Evolutionary conservation across 2,329 filamentous ascomycete genomes (phyloP).

Genomic region (Scorias spongiosa): DNA sequence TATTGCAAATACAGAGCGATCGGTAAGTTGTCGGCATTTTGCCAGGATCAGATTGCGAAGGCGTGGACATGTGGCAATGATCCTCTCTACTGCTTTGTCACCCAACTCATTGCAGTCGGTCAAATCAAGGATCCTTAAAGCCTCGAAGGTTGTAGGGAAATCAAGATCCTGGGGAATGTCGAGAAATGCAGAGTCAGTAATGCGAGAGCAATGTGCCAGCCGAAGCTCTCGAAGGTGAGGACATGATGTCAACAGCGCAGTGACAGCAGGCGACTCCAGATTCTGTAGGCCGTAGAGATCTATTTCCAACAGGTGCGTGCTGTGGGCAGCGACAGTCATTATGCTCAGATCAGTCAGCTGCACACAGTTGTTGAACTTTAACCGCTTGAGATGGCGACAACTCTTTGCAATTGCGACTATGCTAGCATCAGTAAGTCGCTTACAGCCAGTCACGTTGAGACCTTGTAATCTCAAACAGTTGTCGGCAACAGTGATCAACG

Average conservation of each 20-base stretch:
- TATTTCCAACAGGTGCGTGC: constrained; percentile 88
- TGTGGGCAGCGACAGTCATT: constrained; percentile 71
- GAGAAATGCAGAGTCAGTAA: constrained; percentile 81
- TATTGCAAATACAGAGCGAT: constrained; percentile 74
- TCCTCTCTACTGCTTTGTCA: constrained; percentile 75
- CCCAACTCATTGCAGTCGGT: constrained; percentile 76
- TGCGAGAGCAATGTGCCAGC: constrained; percentile 67
- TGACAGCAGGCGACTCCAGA: constrained; percentile 72
- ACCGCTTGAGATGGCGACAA: constrained; percentile 76
- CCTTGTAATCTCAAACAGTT: constrained; percentile 80
- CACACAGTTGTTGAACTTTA: constrained; percentile 88
- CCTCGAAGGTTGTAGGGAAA: constrained; percentile 46
- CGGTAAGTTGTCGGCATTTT: constrained; percentile 87
- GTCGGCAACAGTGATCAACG: constrained; percentile 60
- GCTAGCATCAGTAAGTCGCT: constrained; percentile 71
- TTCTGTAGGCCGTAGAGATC: constrained; percentile 75
- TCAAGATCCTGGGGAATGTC: constrained; percentile 51
- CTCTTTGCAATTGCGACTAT: constrained; percentile 64
- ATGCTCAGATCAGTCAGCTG: constrained; percentile 73
- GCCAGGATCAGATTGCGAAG: constrained; percentile 85
- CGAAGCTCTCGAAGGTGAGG: constrained; percentile 79
- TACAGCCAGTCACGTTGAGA: constrained; percentile 79
- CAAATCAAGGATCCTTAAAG: constrained; percentile 81
- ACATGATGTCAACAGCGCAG: constrained; percentile 61
- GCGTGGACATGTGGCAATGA: constrained; percentile 72